These are phyloP conservation scores for Talaromyces liani DNA, from an alignment of 495 filamentous ascomycete species.

Conservation along the genomic window DNA sequence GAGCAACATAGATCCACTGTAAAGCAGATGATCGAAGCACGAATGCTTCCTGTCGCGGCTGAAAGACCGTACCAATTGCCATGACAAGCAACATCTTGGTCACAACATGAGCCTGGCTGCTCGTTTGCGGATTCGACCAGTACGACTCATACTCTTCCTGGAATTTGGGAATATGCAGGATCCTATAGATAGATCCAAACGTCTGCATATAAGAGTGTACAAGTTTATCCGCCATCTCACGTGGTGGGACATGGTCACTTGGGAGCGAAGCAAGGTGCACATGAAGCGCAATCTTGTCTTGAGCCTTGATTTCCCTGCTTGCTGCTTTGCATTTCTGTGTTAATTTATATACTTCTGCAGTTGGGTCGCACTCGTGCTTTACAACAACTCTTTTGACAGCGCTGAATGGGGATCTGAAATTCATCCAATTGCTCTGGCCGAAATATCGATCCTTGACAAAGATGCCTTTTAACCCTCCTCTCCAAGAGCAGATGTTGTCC, in stretches of 20 bases:
- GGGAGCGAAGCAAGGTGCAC: background rate
- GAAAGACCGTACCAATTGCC: slow-evolving; percentile 45
- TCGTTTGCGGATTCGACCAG: slow-evolving; percentile 33
- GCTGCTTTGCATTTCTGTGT: slow-evolving; percentile 1
- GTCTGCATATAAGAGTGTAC: slow-evolving; percentile 29
- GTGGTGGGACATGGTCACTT: background rate
- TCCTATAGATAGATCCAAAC: slow-evolving; percentile 40
- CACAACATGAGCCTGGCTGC: slow-evolving; percentile 23
- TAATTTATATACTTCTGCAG: background rate
- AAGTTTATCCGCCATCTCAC: slow-evolving; percentile 14
- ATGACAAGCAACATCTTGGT: slow-evolving; percentile 48
- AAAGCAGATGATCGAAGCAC: slow-evolving; percentile 23
- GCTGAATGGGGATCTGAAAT: slow-evolving; percentile 18
- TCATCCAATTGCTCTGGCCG: slow-evolving; percentile 15
- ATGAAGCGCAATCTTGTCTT: background rate
- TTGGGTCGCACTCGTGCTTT: slow-evolving; percentile 10
- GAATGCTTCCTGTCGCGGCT: slow-evolving; percentile 18
- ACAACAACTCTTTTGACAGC: slow-evolving; percentile 11
- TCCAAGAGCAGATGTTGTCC: background rate
- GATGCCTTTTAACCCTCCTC: slow-evolving; percentile 1
- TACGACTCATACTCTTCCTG: slow-evolving; percentile 43
- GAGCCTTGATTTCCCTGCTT: background rate
- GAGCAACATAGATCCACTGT: slow-evolving; percentile 50
- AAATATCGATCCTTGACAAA: slow-evolving; percentile 10
- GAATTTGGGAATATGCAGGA: slow-evolving; percentile 52